Conservation (phyloP, 768 basidiomycete species). For the Cyclocybe aegerita region DNA sequence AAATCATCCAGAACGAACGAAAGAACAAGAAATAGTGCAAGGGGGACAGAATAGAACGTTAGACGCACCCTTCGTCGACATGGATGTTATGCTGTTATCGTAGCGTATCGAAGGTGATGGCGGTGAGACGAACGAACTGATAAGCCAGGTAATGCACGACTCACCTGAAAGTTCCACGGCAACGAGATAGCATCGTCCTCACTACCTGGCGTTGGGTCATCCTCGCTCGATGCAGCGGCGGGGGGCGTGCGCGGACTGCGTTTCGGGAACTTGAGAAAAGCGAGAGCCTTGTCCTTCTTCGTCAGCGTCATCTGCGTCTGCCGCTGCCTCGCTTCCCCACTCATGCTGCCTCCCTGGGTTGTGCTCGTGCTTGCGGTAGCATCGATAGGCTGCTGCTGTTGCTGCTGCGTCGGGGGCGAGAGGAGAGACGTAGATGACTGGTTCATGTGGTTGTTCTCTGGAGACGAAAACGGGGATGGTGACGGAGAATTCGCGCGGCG, state of each 20-base stretch:
- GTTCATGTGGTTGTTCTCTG: conserved; percentile 6
- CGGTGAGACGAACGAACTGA: too few relatives aligned
- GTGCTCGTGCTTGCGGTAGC: conserved; percentile 11
- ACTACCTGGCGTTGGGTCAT: conserved; percentile 19
- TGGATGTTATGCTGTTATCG: conserved; percentile 67
- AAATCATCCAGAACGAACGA: not conserved
- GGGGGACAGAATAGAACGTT: not conserved
- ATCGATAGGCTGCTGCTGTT: conserved; percentile 23
- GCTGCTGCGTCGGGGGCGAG: conserved; percentile 26
- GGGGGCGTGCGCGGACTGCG: conserved; percentile 32
- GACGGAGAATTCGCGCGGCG: conserved; percentile 30
- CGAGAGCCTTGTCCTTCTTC: conserved; percentile 35
- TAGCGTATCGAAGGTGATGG: too few relatives aligned
- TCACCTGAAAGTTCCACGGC: conserved; percentile 82
- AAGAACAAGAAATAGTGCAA: not conserved
- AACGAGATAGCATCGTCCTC: conserved; percentile 64
- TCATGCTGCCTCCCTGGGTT: not conserved
- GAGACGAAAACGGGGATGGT: conserved; percentile 24
- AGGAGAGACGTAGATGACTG: conserved; percentile 30
- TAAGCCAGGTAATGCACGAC: too few relatives aligned
- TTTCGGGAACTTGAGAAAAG: conserved; percentile 44
- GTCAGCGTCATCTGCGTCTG: conserved; percentile 8
- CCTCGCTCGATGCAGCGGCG: conserved; percentile 13
- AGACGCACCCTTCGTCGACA: conserved; percentile 68
- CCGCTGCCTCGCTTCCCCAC: conserved; percentile 3